Base-by-base conservation (phyloP, 1,284 basidiomycete genomes). In the Boletus sp. region DNA sequence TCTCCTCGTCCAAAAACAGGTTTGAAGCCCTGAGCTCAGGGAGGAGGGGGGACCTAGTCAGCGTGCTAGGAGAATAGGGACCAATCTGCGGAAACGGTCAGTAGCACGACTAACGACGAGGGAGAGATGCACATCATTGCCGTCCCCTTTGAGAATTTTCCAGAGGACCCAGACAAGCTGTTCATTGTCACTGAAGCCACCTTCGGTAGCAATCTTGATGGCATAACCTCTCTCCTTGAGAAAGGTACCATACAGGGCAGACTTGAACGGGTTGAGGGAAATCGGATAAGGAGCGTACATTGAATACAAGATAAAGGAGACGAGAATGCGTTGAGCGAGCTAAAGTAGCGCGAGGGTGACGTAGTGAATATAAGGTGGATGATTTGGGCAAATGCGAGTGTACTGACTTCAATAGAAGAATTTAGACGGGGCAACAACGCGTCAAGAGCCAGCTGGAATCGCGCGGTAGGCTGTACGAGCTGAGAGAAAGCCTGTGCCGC, bases 111-210 rank as follows among this genome's bases (percentile, higher is more conserved):
- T n/a, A 37, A 37, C 30, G 46, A 46, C 29, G 38, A 32, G 34
- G 22, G n/a, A 41, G 33, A 14, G 7, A 41, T 42, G 78, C 53
- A 88, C 86, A 72, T 88, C 85, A 52, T 78, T 80, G 9, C 86
- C 86, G 61, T 88, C 84, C 41, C 86, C 86, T 60, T 80, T 84
- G 46, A 88, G 68, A 48, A 88, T 84, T 69, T 88, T 88, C 84
- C 84, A 88, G 46, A 88, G 69, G 29, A 88, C 85, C 85, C 86
- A 88, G 29, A 88, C 81, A 40, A 88, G 70, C 58, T 86, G 86
- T 61, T 88, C 85, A 61, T 78, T 85, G 46, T 80, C 75, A 52
- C 76, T 76, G 43, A 73, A 69, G 19, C 75, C 76, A 36, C 78
- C 80, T 27, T 73, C 69, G 29, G 68, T 70, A 25, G 80, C 69